These are phyloP conservation scores for Talaromyces funiculosus DNA, from an alignment of 2,329 filamentous ascomycete genomes.

Conservation along the genomic window DNA sequence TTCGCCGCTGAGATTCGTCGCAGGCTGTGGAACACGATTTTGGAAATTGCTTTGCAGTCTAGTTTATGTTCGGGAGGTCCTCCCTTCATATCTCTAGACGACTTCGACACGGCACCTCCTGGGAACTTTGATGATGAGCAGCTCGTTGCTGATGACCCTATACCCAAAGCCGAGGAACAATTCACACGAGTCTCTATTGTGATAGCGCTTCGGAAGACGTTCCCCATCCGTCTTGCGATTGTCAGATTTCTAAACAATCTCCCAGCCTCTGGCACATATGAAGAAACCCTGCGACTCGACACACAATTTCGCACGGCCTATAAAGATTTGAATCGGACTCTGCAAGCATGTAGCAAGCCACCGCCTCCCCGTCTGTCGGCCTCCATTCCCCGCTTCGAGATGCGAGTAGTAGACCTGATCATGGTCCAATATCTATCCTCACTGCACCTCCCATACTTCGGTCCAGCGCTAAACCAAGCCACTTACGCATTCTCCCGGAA, in stretches of 20 bases:
- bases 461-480: background rate
- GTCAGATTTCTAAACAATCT: slow-evolving; percentile 26
- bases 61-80: slow-evolving; percentile 27
- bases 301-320: slow-evolving; percentile 43
- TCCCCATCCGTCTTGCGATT: slow-evolving; percentile 34
- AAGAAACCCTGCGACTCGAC: slow-evolving; percentile 22
- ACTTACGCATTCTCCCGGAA: slow-evolving; percentile 46
- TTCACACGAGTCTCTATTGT: slow-evolving; percentile 34
- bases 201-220: slow-evolving; percentile 32
- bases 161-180: slow-evolving; percentile 21
- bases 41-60: slow-evolving; percentile 30
- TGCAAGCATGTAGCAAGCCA: slow-evolving; percentile 16
- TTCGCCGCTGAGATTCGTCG: slow-evolving; percentile 24
- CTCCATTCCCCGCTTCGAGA: slow-evolving; percentile 16
- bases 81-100: slow-evolving; percentile 24
- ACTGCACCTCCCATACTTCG: slow-evolving; percentile 25
- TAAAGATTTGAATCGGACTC: slow-evolving; percentile 33
- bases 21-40: slow-evolving; percentile 32
- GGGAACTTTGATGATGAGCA: slow-evolving; percentile 24
- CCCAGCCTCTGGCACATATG: slow-evolving; percentile 12
- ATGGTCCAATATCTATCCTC: slow-evolving; percentile 25
- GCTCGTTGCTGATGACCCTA: slow-evolving; percentile 24
- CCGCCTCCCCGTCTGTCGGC: background rate
- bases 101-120: slow-evolving; percentile 29
- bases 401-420: slow-evolving; percentile 22